Evolutionary conservation across 345 rosid species (phyloP).

Genomic region (Physaria fendleri): DNA sequence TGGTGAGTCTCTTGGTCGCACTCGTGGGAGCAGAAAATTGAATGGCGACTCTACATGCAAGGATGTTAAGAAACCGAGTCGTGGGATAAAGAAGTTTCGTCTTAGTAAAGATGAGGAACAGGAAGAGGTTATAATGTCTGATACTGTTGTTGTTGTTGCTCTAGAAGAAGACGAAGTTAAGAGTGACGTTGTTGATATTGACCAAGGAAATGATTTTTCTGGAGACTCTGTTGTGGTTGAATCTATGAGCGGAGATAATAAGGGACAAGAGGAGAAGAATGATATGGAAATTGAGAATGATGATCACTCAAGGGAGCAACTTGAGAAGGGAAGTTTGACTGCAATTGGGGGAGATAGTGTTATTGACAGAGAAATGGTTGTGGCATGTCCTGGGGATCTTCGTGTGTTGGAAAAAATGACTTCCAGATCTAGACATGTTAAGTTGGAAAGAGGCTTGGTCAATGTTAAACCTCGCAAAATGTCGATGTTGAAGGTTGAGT

Average conservation of each 20-base stretch:
- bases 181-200: constrained; percentile 66
- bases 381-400: constrained; percentile 21
- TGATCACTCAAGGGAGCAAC: not conserved
- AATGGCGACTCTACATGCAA: not conserved
- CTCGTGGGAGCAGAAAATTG: constrained; percentile 43
- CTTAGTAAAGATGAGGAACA: constrained; percentile 19
- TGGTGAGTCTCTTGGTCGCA: constrained; percentile 54
- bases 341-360: constrained; percentile 1
- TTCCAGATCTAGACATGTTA: constrained; percentile 16
- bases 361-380: not conserved
- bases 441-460: constrained; percentile 15
- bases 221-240: constrained; percentile 8
- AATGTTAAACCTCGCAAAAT: constrained; percentile 32
- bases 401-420: constrained; percentile 5
- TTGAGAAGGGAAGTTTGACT: not conserved
- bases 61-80: constrained; percentile 29
- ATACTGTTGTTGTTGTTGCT: constrained; percentile 14
- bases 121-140: constrained; percentile 15
- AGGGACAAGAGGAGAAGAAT: constrained; percentile 7
- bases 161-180: constrained; percentile 62
- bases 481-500: constrained; percentile 40
- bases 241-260: constrained; percentile 22
- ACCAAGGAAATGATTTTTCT: constrained; percentile 34
- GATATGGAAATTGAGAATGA: constrained; percentile 1
- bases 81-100: constrained; percentile 21